Evolutionary conservation across 2,329 filamentous ascomycete species (phyloP), one percentile per base, ranked within the genome.

Genomic region (Ophiobolus disseminans): DNA sequence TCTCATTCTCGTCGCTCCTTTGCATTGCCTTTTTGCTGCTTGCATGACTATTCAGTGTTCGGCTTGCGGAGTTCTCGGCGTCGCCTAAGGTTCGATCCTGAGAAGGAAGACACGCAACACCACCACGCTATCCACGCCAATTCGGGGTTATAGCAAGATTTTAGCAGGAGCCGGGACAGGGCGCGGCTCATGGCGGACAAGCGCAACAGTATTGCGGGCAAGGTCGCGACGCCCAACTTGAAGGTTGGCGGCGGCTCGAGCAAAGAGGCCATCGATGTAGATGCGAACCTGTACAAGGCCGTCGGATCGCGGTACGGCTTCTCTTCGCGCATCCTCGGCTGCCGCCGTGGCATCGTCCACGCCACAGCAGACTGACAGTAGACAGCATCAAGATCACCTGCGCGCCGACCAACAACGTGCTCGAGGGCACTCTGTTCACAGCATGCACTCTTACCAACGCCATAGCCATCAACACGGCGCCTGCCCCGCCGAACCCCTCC

Each of bases 361-460:
- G n/a, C n/a, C 30, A 32, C 4, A 32, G 30, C 30, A 6, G 36
- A 40, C 63, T 68, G 38, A 68, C 53, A 35, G 41, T 28, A 22
- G 17, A 28, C 66, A 86, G 84, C 49, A 76, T 86, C 63, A 83
- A 81, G 58, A 70, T 87, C 56, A 84, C 78, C 46, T 85, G 82
- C 40, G 75, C 78, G 13, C 72, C 78, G 21, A 77, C 76, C 45
- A 73, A 78, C 42, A 76, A 78, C 34, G 80, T 78, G 19, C 73
- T 84, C 50, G 84, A 87, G 69, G 85, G 85, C 61, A 84, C 77
- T 14, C 76, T 87, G 48, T 86, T 84, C 71, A 85, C 83, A 21
- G 82, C 81, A 36, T 83, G 81, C 66, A 82, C 83, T 20, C 75
- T 83, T 60, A 82, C 82, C 47, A 85, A 85, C 60, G 75, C 86